Evolutionary conservation across 2,329 filamentous ascomycete species (phyloP).

Genomic region (Monilinia vaccinii-corymbosi): DNA sequence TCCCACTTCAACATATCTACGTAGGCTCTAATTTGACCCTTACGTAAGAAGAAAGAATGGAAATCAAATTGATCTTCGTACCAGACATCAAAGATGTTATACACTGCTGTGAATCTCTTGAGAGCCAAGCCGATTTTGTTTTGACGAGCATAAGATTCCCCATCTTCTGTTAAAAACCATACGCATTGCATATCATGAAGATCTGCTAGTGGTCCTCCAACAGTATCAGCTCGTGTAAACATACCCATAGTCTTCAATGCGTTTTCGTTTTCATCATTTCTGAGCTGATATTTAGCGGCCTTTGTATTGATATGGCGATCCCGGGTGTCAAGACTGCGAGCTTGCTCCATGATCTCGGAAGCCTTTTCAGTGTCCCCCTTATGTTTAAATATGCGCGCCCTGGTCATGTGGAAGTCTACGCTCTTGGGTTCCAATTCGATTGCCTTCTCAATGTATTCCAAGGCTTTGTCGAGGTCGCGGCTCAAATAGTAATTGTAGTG

Average conservation of each 20-base stretch:
- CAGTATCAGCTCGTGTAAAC: constrained; percentile 86
- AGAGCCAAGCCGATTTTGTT: constrained; percentile 76
- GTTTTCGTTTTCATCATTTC: constrained; percentile 82
- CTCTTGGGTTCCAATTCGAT: constrained; percentile 70
- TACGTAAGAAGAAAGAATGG: constrained; percentile 93
- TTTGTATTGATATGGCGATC: constrained; percentile 99
- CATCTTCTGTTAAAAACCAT: constrained; percentile 95
- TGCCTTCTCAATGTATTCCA: constrained; percentile 73
- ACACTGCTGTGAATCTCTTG: constrained; percentile 82
- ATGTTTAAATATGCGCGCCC: constrained; percentile 92
- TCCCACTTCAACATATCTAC: constrained; percentile 97
- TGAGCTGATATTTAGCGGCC: constrained; percentile 89
- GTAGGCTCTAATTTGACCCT: constrained; percentile 91
- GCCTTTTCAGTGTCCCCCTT: constrained; percentile 71
- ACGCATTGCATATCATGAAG: constrained; percentile 97
- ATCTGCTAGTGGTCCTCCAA: constrained; percentile 80
- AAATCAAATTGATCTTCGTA: constrained; percentile 99
- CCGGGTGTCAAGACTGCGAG: constrained; percentile 74
- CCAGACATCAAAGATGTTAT: constrained; percentile 94
- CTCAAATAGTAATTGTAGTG: constrained; percentile 93
- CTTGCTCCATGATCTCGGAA: constrained; percentile 78
- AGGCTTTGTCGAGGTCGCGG: constrained; percentile 73
- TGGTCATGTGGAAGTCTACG: constrained; percentile 90
- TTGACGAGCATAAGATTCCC: constrained; percentile 76
- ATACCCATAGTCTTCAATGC: constrained; percentile 83